These are phyloP conservation scores for Kluyveromyces starmeri DNA, from an alignment of 805 yeast species.

Conservation along the genomic window DNA sequence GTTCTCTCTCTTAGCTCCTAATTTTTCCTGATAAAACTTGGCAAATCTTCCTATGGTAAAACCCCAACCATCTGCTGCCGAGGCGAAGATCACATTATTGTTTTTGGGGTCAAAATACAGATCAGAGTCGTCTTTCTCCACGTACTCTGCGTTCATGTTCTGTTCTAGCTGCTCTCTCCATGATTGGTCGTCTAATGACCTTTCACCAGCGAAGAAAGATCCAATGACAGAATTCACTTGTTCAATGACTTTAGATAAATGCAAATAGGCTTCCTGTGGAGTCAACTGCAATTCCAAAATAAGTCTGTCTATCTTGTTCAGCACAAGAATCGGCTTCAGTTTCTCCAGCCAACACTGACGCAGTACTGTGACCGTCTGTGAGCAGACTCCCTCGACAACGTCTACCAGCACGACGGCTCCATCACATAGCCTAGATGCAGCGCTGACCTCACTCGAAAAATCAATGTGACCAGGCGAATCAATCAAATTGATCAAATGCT, in stretches of 20 bases:
- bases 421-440: constrained; percentile 92
- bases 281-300: constrained; percentile 73
- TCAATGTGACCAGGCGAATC: constrained; percentile 99
- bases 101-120: constrained; percentile 80
- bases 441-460: constrained; percentile 90
- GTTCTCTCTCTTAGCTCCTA: constrained; percentile 74
- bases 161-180: constrained; percentile 61
- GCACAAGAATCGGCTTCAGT: constrained; percentile 74
- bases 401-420: constrained; percentile 94
- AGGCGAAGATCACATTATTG: constrained; percentile 84
- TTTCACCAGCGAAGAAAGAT: constrained; percentile 82
- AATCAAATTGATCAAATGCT: constrained; percentile 80
- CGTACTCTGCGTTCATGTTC: constrained; percentile 41
- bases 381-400: constrained; percentile 96
- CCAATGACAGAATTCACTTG: constrained; percentile 95
- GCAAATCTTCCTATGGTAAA: constrained; percentile 85
- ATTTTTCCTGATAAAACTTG: constrained; percentile 69
- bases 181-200: constrained; percentile 77
- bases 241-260: constrained; percentile 69
- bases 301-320: constrained; percentile 86
- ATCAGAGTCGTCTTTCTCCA: constrained; percentile 72
- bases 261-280: constrained; percentile 78
- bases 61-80: constrained; percentile 97
- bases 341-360: constrained; percentile 95
- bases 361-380: constrained; percentile 90